A percentile compares a stretch with the other conserved stretches of the same genome.
phyloP scores from a whole-genome alignment of 495 filamentous ascomycete species.

The Glarea lozoyensis region DNA sequence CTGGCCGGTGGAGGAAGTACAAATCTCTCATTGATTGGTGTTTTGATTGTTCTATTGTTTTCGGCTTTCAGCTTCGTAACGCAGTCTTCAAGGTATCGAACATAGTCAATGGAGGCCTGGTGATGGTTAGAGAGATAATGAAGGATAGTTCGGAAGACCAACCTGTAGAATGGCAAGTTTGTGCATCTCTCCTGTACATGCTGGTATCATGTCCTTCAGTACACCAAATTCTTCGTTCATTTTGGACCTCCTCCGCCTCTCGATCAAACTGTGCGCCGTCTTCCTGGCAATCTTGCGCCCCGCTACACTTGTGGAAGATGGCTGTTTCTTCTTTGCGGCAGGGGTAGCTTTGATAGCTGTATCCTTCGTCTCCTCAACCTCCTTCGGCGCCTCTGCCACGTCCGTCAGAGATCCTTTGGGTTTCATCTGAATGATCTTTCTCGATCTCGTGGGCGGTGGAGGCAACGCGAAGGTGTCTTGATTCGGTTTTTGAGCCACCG shows the following conservation, averaged over 20 bases:
- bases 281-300: conserved; percentile 91
- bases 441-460: conserved; percentile 81
- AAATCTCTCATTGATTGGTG: conserved; percentile 19
- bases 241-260: conserved; percentile 82
- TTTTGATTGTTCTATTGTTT: conserved; percentile 26
- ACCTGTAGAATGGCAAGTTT: conserved; percentile 96
- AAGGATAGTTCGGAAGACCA: conserved; percentile 15
- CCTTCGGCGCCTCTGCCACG: conserved; percentile 13
- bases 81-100: conserved; percentile 89
- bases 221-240: conserved; percentile 99
- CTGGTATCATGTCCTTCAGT: conserved; percentile 92
- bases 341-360: conserved; percentile 24
- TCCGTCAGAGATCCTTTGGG: conserved; percentile 39
- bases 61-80: conserved; percentile 69
- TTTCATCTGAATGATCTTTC: conserved; percentile 99
- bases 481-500: conserved; percentile 39
- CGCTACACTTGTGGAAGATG: conserved; percentile 63
- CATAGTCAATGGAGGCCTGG: conserved; percentile 92
- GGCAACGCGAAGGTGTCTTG: conserved; percentile 68
- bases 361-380: conserved; percentile 14
- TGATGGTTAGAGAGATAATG: not conserved
- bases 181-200: conserved; percentile 89
- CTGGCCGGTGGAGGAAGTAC: conserved; percentile 18
- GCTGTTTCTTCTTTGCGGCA: conserved; percentile 59
- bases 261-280: conserved; percentile 93